Evolutionary conservation across 345 rosid genomes (phyloP).

Genomic region (Odontarrhena argentea): DNA sequence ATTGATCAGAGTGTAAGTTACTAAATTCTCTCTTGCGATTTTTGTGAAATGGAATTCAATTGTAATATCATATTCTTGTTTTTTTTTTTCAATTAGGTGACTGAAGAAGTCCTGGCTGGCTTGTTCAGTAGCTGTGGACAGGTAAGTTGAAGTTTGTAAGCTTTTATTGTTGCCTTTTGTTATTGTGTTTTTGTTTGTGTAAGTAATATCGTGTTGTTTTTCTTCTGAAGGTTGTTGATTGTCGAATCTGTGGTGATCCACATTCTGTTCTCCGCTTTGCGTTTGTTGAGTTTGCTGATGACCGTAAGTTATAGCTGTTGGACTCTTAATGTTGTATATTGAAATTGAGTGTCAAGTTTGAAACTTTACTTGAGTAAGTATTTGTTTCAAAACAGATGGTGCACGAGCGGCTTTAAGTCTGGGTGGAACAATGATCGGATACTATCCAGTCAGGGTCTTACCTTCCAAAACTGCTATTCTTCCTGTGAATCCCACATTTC

Average conservation of each 20-base stretch:
- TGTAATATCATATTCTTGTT: conserved; percentile 6
- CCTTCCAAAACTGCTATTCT: conserved; percentile 95
- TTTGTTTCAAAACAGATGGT: conserved; percentile 55
- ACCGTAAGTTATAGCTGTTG: conserved; percentile 51
- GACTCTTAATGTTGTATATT: background rate
- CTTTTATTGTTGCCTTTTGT: background rate
- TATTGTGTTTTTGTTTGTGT: background rate
- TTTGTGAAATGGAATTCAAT: background rate
- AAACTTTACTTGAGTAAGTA: conserved; percentile 21
- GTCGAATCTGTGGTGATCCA: conserved; percentile 92
- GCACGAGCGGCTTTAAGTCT: conserved; percentile 72
- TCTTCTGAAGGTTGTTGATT: conserved; percentile 80
- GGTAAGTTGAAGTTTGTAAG: conserved; percentile 47
- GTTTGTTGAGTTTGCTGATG: conserved; percentile 87
- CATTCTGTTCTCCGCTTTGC: conserved; percentile 93
- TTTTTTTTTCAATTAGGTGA: conserved; percentile 50
- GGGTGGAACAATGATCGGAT: conserved; percentile 81
- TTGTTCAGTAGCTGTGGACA: conserved; percentile 74
- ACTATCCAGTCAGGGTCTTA: conserved; percentile 77
- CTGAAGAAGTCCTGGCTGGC: conserved; percentile 85
- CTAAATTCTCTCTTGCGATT: conserved; percentile 19
- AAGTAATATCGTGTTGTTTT: conserved; percentile 19
- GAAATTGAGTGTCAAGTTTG: background rate
- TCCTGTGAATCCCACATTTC: conserved; percentile 94
- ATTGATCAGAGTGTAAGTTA: conserved; percentile 43